These are phyloP conservation scores for Cicer yamashitae DNA, from an alignment of 306 rosid species.

Conservation along the genomic window DNA sequence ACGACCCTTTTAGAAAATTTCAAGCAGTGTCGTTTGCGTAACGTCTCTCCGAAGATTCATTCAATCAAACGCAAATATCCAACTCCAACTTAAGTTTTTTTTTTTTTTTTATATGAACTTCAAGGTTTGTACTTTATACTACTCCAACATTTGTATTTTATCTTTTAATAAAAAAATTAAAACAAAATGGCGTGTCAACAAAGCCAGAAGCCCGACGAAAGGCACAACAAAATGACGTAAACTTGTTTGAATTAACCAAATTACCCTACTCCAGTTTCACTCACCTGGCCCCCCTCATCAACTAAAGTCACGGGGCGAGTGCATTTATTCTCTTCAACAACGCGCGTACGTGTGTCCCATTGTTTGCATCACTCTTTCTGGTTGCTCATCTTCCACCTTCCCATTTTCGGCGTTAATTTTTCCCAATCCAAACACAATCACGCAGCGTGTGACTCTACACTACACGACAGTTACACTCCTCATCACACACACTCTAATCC, in stretches of 20 bases:
- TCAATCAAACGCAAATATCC: constrained; percentile 41
- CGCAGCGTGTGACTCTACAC: constrained; percentile 40
- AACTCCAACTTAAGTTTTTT: constrained; percentile 3
- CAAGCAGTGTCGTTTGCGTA: constrained; percentile 46
- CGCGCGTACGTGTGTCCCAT: constrained; percentile 45
- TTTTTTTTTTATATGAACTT: neutral
- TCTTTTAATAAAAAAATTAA: neutral
- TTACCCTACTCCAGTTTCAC: constrained; percentile 23
- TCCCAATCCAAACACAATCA: constrained; percentile 37
- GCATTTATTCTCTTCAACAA: constrained; percentile 18
- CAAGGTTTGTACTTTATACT: constrained; percentile 26
- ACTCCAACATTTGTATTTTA: neutral
- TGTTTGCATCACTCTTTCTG: constrained; percentile 18
- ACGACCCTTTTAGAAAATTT: neutral
- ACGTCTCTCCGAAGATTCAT: constrained; percentile 52
- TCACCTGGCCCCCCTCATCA: neutral
- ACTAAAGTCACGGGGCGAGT: constrained; percentile 44
- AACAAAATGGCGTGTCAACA: constrained; percentile 37
- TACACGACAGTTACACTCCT: constrained; percentile 65
- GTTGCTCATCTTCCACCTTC: constrained; percentile 23
- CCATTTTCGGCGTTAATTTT: constrained; percentile 32
- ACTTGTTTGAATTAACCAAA: constrained; percentile 17
- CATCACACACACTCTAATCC: constrained; percentile 33
- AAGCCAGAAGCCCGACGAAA: constrained; percentile 33
- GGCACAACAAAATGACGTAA: constrained; percentile 26